phyloP scores from a whole-genome alignment of 495 filamentous ascomycete species.

The Apodospora peruviana region DNA sequence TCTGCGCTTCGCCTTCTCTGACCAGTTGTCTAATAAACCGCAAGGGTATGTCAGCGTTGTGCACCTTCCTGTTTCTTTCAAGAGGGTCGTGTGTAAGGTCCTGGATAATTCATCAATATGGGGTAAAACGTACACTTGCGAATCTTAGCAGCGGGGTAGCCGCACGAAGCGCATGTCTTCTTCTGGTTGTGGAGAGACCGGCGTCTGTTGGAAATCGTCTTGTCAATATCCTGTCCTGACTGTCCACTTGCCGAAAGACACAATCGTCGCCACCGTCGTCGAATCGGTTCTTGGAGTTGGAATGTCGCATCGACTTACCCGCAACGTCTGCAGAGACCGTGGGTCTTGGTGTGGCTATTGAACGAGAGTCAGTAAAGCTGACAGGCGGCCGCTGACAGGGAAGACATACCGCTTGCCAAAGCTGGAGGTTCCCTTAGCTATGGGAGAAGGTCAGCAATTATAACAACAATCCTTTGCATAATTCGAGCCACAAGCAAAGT shows the following conservation, averaged over 20 bases:
- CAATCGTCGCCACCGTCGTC: slow-evolving; percentile 7
- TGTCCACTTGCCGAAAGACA: slow-evolving; percentile 2
- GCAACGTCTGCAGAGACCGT: slow-evolving; percentile 98
- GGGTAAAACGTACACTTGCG: slow-evolving; percentile 83
- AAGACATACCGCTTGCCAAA: slow-evolving; percentile 74
- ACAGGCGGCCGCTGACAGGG: not conserved
- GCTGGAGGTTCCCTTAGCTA: slow-evolving; percentile 88
- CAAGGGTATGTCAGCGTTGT: slow-evolving; percentile 13
- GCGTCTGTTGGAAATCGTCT: slow-evolving; percentile 53
- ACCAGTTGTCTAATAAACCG: slow-evolving; percentile 78
- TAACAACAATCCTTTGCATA: not conserved
- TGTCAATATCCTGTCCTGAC: slow-evolving; percentile 17
- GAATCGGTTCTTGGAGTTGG: not conserved
- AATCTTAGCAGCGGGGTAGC: slow-evolving; percentile 94
- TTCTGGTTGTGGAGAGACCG: slow-evolving; percentile 99
- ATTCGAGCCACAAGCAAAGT: not conserved
- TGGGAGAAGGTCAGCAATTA: slow-evolving; percentile 27
- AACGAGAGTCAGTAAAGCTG: slow-evolving; percentile 14
- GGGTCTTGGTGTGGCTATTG: slow-evolving; percentile 90
- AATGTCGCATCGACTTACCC: slow-evolving; percentile 57
- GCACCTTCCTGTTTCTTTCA: not conserved
- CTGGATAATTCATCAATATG: too few relatives aligned
- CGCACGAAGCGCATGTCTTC: slow-evolving; percentile 94
- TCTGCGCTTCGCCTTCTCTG: slow-evolving; percentile 98
- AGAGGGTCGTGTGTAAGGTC: too few relatives aligned